These are phyloP conservation scores for Pseudozyma flocculosa DNA, from an alignment of 1,284 basidiomycete genomes.

Conservation along the genomic window DNA sequence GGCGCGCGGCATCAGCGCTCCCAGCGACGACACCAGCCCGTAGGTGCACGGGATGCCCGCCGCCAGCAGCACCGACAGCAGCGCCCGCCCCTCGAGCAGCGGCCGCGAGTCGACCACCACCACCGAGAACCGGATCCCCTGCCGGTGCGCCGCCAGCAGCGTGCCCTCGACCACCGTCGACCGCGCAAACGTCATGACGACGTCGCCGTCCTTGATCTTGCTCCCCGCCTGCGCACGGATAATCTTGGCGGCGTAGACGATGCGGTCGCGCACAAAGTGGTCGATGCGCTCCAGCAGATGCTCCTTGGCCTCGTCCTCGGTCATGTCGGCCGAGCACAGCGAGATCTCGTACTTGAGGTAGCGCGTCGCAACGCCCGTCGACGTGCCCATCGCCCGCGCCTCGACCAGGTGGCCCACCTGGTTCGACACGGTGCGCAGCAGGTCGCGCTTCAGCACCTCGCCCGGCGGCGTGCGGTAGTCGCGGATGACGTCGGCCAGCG, in stretches of 20 bases:
- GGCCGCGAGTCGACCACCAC: conserved; percentile 93
- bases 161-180: conserved; percentile 92
- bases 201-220: conserved; percentile 92
- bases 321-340: conserved; percentile 82
- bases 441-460: conserved; percentile 52
- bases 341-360: conserved; percentile 96
- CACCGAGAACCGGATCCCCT: conserved; percentile 75
- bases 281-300: conserved; percentile 82
- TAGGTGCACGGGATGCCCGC: conserved; percentile 86
- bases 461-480: conserved; percentile 54
- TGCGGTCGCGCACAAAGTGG: conserved; percentile 88
- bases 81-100: conserved; percentile 75
- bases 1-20: conserved; percentile 75
- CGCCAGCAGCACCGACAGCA: conserved; percentile 72
- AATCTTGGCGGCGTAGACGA: conserved; percentile 88
- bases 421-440: conserved; percentile 58
- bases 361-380: conserved; percentile 89
- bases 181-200: conserved; percentile 89
- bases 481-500: conserved; percentile 51
- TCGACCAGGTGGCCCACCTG: conserved; percentile 87
- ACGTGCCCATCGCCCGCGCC: conserved; percentile 87
- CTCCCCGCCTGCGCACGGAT: conserved; percentile 79
- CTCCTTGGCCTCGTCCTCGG: conserved; percentile 93
- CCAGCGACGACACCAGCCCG: conserved; percentile 81
- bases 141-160: conserved; percentile 68